These are phyloP conservation scores for Prunus yedoensis DNA, from an alignment of 331 rosid species.

Conservation along the genomic window DNA sequence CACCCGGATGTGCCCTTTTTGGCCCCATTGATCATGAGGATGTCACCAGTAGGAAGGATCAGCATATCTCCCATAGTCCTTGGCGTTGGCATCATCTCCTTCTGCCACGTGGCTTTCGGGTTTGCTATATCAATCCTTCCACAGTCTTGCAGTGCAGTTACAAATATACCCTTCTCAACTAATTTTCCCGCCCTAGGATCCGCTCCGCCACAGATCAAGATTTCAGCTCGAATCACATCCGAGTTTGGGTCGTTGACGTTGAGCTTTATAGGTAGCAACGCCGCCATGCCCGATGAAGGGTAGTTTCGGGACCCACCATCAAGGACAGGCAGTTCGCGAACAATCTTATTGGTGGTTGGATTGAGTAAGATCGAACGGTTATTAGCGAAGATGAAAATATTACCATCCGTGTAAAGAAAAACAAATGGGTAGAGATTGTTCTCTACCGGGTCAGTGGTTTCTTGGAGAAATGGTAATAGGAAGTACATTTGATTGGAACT, in stretches of 20 bases:
- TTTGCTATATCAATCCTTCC: slow-evolving; percentile 18
- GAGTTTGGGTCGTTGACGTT: not conserved
- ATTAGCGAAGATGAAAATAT: slow-evolving; percentile 8
- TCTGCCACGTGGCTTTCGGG: slow-evolving; percentile 10
- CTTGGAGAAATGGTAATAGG: not conserved
- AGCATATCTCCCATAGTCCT: slow-evolving; percentile 20
- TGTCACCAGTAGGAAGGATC: slow-evolving; percentile 18
- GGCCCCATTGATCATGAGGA: slow-evolving; percentile 12
- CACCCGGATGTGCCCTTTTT: slow-evolving; percentile 14
- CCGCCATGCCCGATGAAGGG: slow-evolving; percentile 14
- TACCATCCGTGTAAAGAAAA: slow-evolving; percentile 8
- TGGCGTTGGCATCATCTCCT: slow-evolving; percentile 21
- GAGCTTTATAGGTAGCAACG: slow-evolving; percentile 12
- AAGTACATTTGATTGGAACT: not conserved
- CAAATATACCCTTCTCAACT: not conserved
- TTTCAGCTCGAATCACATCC: not conserved
- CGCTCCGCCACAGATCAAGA: slow-evolving; percentile 17
- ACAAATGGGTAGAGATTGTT: slow-evolving; percentile 25
- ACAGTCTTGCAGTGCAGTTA: slow-evolving; percentile 9
- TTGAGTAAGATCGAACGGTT: slow-evolving; percentile 5
- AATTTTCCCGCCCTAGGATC: not conserved
- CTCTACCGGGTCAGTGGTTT: slow-evolving; percentile 1
- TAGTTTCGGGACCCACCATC: slow-evolving; percentile 13
- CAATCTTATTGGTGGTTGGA: slow-evolving; percentile 2
- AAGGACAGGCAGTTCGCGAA: slow-evolving; percentile 12